These are phyloP conservation scores for Pisolithus sp. DNA, from an alignment of 768 basidiomycete species.

Conservation along the genomic window DNA sequence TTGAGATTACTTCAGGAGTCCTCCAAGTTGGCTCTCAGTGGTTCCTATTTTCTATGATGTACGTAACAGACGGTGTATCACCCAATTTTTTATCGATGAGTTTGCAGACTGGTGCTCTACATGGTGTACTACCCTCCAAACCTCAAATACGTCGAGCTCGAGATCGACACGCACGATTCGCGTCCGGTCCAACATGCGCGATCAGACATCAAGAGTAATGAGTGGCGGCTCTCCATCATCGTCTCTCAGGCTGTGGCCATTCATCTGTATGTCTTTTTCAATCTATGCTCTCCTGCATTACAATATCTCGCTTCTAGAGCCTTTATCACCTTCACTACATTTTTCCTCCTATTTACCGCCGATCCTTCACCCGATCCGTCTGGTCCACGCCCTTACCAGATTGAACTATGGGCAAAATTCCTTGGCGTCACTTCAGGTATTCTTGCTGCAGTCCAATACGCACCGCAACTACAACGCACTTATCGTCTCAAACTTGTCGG, in stretches of 20 bases:
- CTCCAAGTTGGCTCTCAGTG: constrained; percentile 80
- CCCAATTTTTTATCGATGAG: background rate
- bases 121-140: constrained; percentile 87
- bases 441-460: constrained; percentile 80
- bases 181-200: constrained; percentile 38
- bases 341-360: constrained; percentile 50
- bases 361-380: constrained; percentile 30
- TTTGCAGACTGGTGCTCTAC: constrained; percentile 73
- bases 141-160: constrained; percentile 59
- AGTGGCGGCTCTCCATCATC: constrained; percentile 74
- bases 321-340: constrained; percentile 53
- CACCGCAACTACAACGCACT: constrained; percentile 80
- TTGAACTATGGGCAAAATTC: constrained; percentile 72
- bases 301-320: constrained; percentile 29
- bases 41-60: constrained; percentile 82
- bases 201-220: constrained; percentile 47
- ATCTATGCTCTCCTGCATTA: constrained; percentile 1
- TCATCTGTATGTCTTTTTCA: constrained; percentile 59
- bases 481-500: constrained; percentile 79
- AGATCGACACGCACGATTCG: constrained; percentile 36
- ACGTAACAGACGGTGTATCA: constrained; percentile 24
- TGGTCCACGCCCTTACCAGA: constrained; percentile 32
- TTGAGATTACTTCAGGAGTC: constrained; percentile 77
- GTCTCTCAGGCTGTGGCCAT: constrained; percentile 64
- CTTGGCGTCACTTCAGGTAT: constrained; percentile 76